Conservation (phyloP, 768 basidiomycete species). For the Panaeolus cyanescens region DNA sequence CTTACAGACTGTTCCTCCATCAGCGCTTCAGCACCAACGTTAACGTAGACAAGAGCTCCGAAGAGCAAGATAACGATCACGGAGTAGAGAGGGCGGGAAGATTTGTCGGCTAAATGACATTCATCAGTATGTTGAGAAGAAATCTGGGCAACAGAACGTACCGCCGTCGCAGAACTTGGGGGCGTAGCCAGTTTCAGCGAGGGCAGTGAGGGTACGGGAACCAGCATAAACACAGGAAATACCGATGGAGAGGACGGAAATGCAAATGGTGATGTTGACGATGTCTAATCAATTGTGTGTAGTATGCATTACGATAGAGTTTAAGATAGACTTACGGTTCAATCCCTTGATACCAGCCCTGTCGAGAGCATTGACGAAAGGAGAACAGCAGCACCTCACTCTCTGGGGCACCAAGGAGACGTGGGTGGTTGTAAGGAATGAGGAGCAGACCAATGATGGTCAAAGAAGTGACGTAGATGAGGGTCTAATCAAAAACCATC, state of each 20-base stretch:
- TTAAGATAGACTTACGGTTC: constrained; percentile 32
- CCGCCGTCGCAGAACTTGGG: constrained; percentile 42
- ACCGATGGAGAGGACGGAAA: constrained; percentile 48
- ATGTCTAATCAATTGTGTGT: constrained; percentile 27
- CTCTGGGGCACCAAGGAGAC: constrained; percentile 31
- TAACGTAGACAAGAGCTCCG: constrained; percentile 42
- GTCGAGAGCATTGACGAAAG: constrained; percentile 47
- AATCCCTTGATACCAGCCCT: constrained; percentile 40
- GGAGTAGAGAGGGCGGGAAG: constrained; percentile 42
- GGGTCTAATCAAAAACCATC: constrained; percentile 18
- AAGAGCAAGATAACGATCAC: constrained; percentile 37
- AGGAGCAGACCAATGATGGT: constrained; percentile 45
- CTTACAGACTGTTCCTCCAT: not conserved
- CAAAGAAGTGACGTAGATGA: constrained; percentile 46
- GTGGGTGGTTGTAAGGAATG: constrained; percentile 37
- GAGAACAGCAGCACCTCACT: constrained; percentile 39
- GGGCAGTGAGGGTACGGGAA: constrained; percentile 45
- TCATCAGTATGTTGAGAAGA: not conserved
- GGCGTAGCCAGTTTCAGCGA: constrained; percentile 49
- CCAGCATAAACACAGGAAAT: constrained; percentile 48
- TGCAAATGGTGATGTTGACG: constrained; percentile 45
- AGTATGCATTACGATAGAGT: not conserved
- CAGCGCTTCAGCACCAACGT: constrained; percentile 26
- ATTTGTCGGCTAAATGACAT: constrained; percentile 40
- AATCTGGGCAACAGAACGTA: constrained; percentile 2